These are phyloP conservation scores for Debaryomycetaceae sp. DNA, from an alignment of 1,139 yeast genomes.

Conservation along the genomic window DNA sequence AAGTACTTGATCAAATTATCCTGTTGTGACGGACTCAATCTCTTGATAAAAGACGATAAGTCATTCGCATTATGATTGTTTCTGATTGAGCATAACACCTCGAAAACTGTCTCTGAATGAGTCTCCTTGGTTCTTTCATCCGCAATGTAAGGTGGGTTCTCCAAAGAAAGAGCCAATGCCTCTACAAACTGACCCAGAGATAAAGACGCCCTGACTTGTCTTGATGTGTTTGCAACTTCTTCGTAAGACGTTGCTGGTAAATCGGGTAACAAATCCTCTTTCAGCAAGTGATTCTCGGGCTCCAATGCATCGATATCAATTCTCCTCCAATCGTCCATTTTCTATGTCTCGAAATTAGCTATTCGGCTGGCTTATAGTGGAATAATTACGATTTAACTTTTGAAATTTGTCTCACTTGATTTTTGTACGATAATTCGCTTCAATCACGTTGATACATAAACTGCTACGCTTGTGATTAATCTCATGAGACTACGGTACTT, in stretches of 20 bases:
- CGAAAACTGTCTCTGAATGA: constrained; percentile 61
- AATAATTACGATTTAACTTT: constrained; percentile 1
- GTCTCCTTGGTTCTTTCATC: constrained; percentile 51
- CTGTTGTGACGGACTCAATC: constrained; percentile 61
- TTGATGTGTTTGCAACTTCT: constrained; percentile 54
- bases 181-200: constrained; percentile 70
- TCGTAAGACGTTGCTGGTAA: constrained; percentile 35
- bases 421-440: too few species aligned
- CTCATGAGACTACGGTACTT: too few species aligned
- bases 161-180: constrained; percentile 63
- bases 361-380: too few species aligned
- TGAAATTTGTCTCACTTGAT: background rate
- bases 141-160: constrained; percentile 81
- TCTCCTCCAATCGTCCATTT: constrained; percentile 62
- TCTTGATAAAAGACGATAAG: constrained; percentile 56
- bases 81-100: constrained; percentile 69
- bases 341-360: too few species aligned
- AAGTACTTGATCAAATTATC: constrained; percentile 80
- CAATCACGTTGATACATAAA: too few species aligned
- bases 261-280: constrained; percentile 61
- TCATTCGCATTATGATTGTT: constrained; percentile 56
- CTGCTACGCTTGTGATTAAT: too few species aligned
- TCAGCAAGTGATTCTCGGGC: constrained; percentile 67
- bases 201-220: constrained; percentile 58
- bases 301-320: constrained; percentile 91